Conservation (phyloP, 2,329 filamentous ascomycete genomes). For the Fusarium nematophilum region DNA sequence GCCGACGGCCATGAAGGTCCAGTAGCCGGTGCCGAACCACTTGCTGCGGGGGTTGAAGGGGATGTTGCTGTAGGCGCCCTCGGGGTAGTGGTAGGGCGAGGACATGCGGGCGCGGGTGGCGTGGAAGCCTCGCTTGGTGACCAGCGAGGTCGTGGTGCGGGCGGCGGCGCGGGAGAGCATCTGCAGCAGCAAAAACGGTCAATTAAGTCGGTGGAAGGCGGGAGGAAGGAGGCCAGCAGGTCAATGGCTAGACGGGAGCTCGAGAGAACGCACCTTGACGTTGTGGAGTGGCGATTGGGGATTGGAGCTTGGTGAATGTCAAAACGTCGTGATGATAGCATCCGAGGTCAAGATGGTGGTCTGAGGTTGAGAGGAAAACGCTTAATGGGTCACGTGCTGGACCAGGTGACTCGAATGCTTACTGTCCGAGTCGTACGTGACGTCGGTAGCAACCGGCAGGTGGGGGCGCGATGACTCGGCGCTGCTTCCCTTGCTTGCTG, state of each 20-base stretch:
- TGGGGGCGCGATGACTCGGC: slow-evolving; percentile 2
- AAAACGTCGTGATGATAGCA: slow-evolving; percentile 41
- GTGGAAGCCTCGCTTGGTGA: slow-evolving; percentile 94
- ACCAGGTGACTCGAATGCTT: slow-evolving; percentile 34
- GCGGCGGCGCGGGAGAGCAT: slow-evolving; percentile 83
- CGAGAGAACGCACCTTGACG: slow-evolving; percentile 42
- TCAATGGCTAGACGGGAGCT: slow-evolving; percentile 15
- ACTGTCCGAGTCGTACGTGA: slow-evolving; percentile 32
- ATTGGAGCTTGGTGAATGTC: slow-evolving; percentile 42
- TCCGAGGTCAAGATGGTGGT: slow-evolving; percentile 47
- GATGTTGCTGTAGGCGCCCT: slow-evolving; percentile 93
- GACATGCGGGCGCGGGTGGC: slow-evolving; percentile 85
- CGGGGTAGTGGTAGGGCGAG: slow-evolving; percentile 98
- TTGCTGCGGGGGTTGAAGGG: slow-evolving; percentile 96
- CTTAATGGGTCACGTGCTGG: slow-evolving; percentile 37
- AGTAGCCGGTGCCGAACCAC: slow-evolving; percentile 87
- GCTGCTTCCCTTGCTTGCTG: no score
- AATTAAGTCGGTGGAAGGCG: slow-evolving; percentile 52
- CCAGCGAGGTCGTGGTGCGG: slow-evolving; percentile 73
- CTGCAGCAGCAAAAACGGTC: slow-evolving; percentile 58
- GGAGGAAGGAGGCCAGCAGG: neutral
- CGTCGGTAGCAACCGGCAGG: slow-evolving; percentile 35
- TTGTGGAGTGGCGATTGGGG: slow-evolving; percentile 43
- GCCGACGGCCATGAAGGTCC: slow-evolving; percentile 71
- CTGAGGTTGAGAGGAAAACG: slow-evolving; percentile 48